Evolutionary conservation across 345 rosid species (phyloP), one percentile per base, ranked within the genome.

Genomic region (Brassica rapa): DNA sequence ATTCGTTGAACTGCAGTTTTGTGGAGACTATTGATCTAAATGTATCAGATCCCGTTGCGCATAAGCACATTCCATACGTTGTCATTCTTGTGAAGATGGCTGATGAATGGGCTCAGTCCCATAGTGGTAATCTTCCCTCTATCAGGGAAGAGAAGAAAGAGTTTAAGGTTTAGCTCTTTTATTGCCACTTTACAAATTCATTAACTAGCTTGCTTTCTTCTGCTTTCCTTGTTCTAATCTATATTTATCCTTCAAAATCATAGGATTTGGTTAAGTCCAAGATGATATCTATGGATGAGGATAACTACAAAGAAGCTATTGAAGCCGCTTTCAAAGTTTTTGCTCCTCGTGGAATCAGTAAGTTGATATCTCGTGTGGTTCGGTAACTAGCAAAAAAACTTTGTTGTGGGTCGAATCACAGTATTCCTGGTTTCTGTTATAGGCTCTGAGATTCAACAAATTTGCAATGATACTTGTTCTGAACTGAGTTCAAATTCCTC

Each of bases 311-410:
- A 86, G 98, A 94, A 89, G 98, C 98, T 70, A 80, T 85, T 3
- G 97, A 92, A 64, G 90, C 97, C 53, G 88, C 98, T 79, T 91
- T 92, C 75, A 92, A 94, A 84, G 93, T 94, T 74, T 94, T 88
- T 85, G 88, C 95, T 76, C 87, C 96, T 75, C 88, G 73, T 78
- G 98, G 98, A 87, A 89, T 92, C 59, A 88, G 98, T 94, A 85
- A 92, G 94, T 86, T 67, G 39, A 71, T 71, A 37, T 75, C 62
- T 76, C 41, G 30, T 68, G 71, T 53, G 60, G 51, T 51, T 12
- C 49, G 23, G 41, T 77, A 65, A 43, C 51, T 57, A 12, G n/a
- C 33, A 8, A 60, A 60, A 55, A 59, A 60, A 1, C 14, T 43
- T 57, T 39, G 14, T 19, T 56, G 68, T 19, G 65, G 8, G 70